Conservation (phyloP, 305 asterid species). For the Solanum hybrid region DNA sequence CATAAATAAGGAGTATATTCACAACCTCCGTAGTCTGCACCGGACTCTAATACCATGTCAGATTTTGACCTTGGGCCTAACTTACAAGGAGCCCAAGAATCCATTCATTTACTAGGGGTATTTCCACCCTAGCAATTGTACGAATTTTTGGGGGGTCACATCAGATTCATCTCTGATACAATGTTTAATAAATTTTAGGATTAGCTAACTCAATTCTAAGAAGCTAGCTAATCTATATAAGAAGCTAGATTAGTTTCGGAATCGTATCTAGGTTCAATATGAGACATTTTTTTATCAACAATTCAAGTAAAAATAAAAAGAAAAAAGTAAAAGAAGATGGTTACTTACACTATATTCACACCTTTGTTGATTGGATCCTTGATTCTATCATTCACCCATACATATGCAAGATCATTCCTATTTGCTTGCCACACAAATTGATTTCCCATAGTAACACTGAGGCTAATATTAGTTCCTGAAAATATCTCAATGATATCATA, state of each 20-base stretch:
- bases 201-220: not conserved
- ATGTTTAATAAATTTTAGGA: no score
- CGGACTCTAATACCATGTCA: not conserved
- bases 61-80: not conserved
- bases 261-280: not conserved
- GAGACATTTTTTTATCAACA: not conserved
- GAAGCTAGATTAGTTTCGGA: not conserved
- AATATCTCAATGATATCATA: constrained; percentile 12
- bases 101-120: not conserved
- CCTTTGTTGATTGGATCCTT: not conserved
- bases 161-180: not conserved
- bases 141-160: not conserved
- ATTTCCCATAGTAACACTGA: constrained; percentile 8
- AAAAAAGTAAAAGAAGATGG: not conserved
- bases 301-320: not conserved
- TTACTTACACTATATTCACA: not conserved
- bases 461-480: constrained; percentile 8
- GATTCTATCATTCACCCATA: not conserved
- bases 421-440: not conserved
- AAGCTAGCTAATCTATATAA: not conserved
- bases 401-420: not conserved
- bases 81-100: not conserved
- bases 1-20: no score
- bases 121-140: not conserved
- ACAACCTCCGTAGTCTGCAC: not conserved